Base-by-base conservation (phyloP, 148 eudicot genomes). In the Chenopodium album region DNA sequence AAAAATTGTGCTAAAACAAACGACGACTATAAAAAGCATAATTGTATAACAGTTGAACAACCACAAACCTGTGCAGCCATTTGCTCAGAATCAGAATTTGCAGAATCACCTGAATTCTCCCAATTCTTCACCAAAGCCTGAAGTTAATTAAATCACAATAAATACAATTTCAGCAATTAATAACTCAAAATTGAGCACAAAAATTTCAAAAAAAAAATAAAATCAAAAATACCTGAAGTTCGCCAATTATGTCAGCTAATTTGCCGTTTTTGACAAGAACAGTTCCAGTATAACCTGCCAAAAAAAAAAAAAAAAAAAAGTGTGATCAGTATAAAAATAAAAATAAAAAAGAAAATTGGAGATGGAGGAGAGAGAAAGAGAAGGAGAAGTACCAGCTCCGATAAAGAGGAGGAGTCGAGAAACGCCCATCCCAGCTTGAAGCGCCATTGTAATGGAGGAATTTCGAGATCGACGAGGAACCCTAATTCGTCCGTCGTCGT, bases 231-330 rank as follows among this genome's bases (percentile, higher is more conserved):
- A 95, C 98, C 97, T 95, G 97, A 46, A 95, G 84, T 64, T 93
- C 98, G 83, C 90, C 94, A 73, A 95, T 78, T 1, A 95, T 41
- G 78, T 95, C 98, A 7, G 97, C 91, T 69, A 95, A 79, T 80
- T 95, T 92, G 2, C 90, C 91, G 64, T 95, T 90, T 85, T 88
- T 88, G 23, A 92, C 9, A 85, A 95, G 81, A 47, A 95, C n/a
- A 34, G 98, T 92, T 10, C 98, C 88, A 37, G 97, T 89, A 76
- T 92, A 93, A 41, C 98, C 98, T 95, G 85, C 37, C 78, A 20
- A 63, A 31, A 9, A 34, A 52, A 46, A 12, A 7, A 75, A 81
- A 20, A 81, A 20, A 63, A 31, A 9, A 34, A 52, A 46, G 68
- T 63, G 9, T 9, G 59, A 50, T 65, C 17, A 81, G 23, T 23